phyloP scores from a whole-genome alignment of 2,329 filamentous ascomycete genomes.

The Exophiala xenobiotica region DNA sequence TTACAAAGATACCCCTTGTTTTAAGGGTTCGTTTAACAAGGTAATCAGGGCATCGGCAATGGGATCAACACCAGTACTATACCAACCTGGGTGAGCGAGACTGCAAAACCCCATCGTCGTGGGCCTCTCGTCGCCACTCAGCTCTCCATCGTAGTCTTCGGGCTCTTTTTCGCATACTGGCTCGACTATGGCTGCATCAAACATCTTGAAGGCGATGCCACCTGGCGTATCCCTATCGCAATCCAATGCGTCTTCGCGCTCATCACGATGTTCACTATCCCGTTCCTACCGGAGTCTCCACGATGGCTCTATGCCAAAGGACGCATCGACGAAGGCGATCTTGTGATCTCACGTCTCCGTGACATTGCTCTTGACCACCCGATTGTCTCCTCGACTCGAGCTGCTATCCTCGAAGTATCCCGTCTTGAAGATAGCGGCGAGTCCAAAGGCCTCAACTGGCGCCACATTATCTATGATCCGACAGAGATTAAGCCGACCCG shows the following conservation, averaged over 20 bases:
- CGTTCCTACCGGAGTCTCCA: constrained; percentile 39
- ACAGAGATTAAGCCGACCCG: constrained; percentile 9
- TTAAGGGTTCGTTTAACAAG: too few species aligned
- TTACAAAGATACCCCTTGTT: too few species aligned
- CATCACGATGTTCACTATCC: constrained; percentile 36
- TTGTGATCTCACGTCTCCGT: constrained; percentile 4
- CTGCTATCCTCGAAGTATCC: too few species aligned
- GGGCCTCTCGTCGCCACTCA: constrained; percentile 10
- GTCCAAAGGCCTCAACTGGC: not conserved
- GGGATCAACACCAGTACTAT: constrained; percentile 6
- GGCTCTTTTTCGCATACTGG: constrained; percentile 33
- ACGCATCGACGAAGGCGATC: constrained; percentile 7
- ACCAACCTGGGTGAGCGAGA: constrained; percentile 9
- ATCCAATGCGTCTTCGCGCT: constrained; percentile 48
- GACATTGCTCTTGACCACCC: constrained; percentile 1
- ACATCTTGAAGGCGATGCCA: not conserved
- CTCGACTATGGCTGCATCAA: constrained; percentile 32
- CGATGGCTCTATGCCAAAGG: constrained; percentile 20
- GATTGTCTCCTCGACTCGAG: constrained; percentile 1
- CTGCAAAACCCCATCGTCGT: constrained; percentile 1
- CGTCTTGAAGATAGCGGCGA: not conserved
- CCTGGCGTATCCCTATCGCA: constrained; percentile 47
- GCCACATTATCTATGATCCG: constrained; percentile 7
- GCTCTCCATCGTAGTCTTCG: constrained; percentile 18
- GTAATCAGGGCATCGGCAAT: too few species aligned